Conservation (phyloP, 129 eudicot species). For the Pittosporum tobira region DNA sequence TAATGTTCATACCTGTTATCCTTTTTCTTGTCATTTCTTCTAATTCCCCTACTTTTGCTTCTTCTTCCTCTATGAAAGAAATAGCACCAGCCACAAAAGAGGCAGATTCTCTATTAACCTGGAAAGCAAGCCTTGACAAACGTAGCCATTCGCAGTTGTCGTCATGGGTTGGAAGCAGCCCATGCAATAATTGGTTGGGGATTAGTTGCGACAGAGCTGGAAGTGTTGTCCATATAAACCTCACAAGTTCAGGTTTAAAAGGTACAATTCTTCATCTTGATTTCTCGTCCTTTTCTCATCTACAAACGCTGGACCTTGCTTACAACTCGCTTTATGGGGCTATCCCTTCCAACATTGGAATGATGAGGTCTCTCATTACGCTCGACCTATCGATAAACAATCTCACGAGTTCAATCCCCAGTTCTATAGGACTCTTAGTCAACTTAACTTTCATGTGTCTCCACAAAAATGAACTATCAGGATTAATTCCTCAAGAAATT, state of each 20-base stretch:
- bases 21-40: too few relatives aligned
- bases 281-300: constrained; percentile 10
- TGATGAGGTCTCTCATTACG: too few relatives aligned
- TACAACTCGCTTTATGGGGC: constrained; percentile 19
- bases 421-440: constrained; percentile 9
- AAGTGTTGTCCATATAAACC: constrained; percentile 2
- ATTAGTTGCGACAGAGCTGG: constrained; percentile 1
- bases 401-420: constrained; percentile 9
- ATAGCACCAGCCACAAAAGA: too few relatives aligned
- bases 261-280: constrained; percentile 9
- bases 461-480: too few relatives aligned
- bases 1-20: too few relatives aligned
- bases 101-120: constrained; percentile 12
- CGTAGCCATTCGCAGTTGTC: too few relatives aligned
- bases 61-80: too few relatives aligned
- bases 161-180: too few relatives aligned
- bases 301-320: constrained; percentile 12
- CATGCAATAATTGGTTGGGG: constrained; percentile 17
- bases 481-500: too few relatives aligned
- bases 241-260: constrained; percentile 4
- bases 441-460: constrained; percentile 4
- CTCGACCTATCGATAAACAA: constrained; percentile 5
- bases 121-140: too few relatives aligned
- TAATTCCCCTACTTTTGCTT: too few relatives aligned
- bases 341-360: too few relatives aligned